Conservation (phyloP, 345 rosid species). For the Populus pruinosa region DNA sequence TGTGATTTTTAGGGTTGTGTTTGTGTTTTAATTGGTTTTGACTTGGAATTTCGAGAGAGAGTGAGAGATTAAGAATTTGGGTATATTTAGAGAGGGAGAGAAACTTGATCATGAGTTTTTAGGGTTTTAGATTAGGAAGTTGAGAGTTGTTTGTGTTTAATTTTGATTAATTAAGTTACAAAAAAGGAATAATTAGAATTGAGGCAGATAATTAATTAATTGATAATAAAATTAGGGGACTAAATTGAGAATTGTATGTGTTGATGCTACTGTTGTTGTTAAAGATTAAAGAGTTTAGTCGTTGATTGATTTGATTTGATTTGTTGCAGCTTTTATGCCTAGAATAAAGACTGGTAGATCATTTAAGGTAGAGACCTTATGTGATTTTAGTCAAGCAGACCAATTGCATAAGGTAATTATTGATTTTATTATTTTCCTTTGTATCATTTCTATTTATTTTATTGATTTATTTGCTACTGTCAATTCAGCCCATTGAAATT, state of each 20-base stretch:
- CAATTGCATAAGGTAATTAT: slow-evolving; percentile 50
- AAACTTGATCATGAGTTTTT: background rate
- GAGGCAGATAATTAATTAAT: background rate
- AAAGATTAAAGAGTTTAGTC: background rate
- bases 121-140: background rate
- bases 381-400: slow-evolving; percentile 76
- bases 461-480: background rate
- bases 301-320: background rate
- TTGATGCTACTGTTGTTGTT: background rate
- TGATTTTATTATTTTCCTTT: background rate
- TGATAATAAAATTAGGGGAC: background rate
- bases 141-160: background rate
- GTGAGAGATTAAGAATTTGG: background rate
- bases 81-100: background rate
- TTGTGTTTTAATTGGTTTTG: background rate
- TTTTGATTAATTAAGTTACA: background rate
- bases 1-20: background rate
- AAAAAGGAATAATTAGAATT: background rate
- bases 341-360: slow-evolving; percentile 76
- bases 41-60: background rate
- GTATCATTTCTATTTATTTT: background rate
- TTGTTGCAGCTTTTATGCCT: slow-evolving; percentile 82
- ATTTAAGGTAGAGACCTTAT: slow-evolving; percentile 58
- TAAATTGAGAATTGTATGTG: background rate
- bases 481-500: background rate